Evolutionary conservation across 176 grass and related monocot species (phyloP).

Genomic region (Triticum turgidum): DNA sequence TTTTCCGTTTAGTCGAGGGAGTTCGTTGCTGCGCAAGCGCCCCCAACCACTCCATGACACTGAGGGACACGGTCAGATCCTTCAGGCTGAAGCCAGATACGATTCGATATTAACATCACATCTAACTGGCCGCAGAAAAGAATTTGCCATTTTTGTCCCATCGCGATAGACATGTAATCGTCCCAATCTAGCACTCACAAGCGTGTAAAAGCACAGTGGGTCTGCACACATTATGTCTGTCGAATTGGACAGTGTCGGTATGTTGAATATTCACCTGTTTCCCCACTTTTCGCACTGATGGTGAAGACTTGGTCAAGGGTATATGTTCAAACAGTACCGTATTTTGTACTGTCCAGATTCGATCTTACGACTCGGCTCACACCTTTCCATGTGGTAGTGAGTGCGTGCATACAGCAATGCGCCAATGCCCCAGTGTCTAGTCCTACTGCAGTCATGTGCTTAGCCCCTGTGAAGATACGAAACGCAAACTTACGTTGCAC

Average conservation of each 20-base stretch:
- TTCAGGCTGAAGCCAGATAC: too few relatives aligned
- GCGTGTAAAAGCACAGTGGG: too few relatives aligned
- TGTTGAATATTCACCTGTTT: too few relatives aligned
- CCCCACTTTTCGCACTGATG: too few relatives aligned
- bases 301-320: too few relatives aligned
- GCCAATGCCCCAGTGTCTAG: not conserved
- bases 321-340: too few relatives aligned
- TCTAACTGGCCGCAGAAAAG: not conserved
- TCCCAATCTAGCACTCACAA: too few relatives aligned
- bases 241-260: too few relatives aligned
- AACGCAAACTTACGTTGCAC: not conserved
- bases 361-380: not conserved
- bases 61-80: not conserved
- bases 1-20: not conserved
- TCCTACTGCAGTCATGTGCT: not conserved
- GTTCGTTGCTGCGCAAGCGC: not conserved
- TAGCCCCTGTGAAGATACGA: not conserved
- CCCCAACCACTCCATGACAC: conserved; percentile 16
- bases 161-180: not conserved
- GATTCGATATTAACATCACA: too few relatives aligned
- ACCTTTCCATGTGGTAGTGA: not conserved
- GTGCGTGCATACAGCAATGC: not conserved
- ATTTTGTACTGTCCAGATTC: too few relatives aligned
- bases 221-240: too few relatives aligned
- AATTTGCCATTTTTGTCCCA: conserved; percentile 5